A percentile compares a stretch with the other conserved stretches of the same genome.
These are phyloP conservation scores for Baorangia bicolor DNA, from an alignment of 768 basidiomycete genomes.

Conservation along the genomic window DNA sequence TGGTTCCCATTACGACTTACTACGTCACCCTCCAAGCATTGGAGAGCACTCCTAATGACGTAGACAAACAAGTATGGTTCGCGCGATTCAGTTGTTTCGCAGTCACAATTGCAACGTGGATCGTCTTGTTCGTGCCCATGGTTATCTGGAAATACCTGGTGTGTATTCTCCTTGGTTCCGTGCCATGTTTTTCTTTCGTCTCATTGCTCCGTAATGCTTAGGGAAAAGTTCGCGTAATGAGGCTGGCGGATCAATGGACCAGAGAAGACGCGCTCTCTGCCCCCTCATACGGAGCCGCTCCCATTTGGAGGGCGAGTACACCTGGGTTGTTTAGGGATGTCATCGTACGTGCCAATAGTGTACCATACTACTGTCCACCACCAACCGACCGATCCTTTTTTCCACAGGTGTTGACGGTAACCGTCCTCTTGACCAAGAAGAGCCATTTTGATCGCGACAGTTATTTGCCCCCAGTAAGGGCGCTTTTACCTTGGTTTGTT, in stretches of 20 bases:
- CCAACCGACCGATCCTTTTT: not conserved
- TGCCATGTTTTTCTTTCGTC: not conserved
- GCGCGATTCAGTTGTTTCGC: slow-evolving; percentile 38
- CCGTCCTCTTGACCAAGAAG: slow-evolving; percentile 32
- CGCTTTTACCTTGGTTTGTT: not conserved
- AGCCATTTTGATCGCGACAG: slow-evolving; percentile 43
- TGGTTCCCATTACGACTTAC: slow-evolving; percentile 41
- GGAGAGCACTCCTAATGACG: not conserved
- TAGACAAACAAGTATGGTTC: slow-evolving; percentile 29
- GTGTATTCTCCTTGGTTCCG: slow-evolving; percentile 15
- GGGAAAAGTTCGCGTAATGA: slow-evolving; percentile 42
- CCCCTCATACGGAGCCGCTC: slow-evolving; percentile 25
- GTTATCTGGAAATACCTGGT: slow-evolving; percentile 47
- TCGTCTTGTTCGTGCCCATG: slow-evolving; percentile 43
- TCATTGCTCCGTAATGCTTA: slow-evolving; percentile 15
- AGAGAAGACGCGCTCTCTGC: slow-evolving; percentile 35
- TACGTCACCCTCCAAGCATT: slow-evolving; percentile 29
- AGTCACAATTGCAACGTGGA: slow-evolving; percentile 37
- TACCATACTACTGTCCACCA: not conserved
- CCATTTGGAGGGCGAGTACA: slow-evolving; percentile 42
- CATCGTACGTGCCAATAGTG: slow-evolving; percentile 32
- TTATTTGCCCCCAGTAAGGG: slow-evolving; percentile 43
- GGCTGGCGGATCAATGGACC: slow-evolving; percentile 41
- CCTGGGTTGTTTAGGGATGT: slow-evolving; percentile 39
- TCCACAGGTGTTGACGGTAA: slow-evolving; percentile 39